Percentiles rank a stretch among this genome's conserved stretches.
Evolutionary conservation across 345 rosid species (phyloP).

Genomic region (Salix suchowensis): DNA sequence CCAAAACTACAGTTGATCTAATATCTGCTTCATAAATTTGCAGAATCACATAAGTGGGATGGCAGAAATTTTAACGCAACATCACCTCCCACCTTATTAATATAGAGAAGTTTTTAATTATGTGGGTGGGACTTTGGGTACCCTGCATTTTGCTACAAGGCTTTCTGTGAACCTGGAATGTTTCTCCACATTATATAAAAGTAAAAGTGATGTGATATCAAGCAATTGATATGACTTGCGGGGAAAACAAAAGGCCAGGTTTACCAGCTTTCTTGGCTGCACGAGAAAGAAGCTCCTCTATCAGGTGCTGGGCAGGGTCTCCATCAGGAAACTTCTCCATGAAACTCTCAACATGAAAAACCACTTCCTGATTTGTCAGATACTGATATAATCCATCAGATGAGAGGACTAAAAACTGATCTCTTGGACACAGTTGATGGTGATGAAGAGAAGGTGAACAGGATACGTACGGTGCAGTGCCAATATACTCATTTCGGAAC

Average conservation of each 20-base stretch:
- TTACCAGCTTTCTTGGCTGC: slow-evolving; percentile 99
- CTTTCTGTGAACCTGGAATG: neutral
- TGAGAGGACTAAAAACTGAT: slow-evolving; percentile 85
- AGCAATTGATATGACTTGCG: slow-evolving; percentile 1
- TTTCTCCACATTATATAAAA: neutral
- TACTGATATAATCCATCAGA: slow-evolving; percentile 97
- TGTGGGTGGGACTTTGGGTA: neutral
- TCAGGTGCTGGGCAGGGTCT: slow-evolving; percentile 91
- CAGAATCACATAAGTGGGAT: neutral
- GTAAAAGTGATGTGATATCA: neutral
- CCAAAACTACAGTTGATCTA: neutral
- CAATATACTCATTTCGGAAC: slow-evolving; percentile 85
- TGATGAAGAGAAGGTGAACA: slow-evolving; percentile 85
- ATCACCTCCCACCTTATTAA: neutral
- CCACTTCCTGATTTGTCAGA: slow-evolving; percentile 86
- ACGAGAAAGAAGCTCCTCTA: slow-evolving; percentile 84
- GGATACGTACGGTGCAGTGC: slow-evolving; percentile 78
- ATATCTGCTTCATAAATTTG: neutral
- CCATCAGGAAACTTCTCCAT: slow-evolving; percentile 96
- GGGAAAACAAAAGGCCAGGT: neutral
- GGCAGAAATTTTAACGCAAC: neutral
- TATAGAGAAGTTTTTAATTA: neutral
- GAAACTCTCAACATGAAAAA: slow-evolving; percentile 67
- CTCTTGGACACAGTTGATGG: slow-evolving; percentile 70
- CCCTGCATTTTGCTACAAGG: neutral